A percentile compares a stretch with the other conserved stretches of the same genome.
Conservation (phyloP, 768 basidiomycete genomes). For the Calocera cornea region DNA sequence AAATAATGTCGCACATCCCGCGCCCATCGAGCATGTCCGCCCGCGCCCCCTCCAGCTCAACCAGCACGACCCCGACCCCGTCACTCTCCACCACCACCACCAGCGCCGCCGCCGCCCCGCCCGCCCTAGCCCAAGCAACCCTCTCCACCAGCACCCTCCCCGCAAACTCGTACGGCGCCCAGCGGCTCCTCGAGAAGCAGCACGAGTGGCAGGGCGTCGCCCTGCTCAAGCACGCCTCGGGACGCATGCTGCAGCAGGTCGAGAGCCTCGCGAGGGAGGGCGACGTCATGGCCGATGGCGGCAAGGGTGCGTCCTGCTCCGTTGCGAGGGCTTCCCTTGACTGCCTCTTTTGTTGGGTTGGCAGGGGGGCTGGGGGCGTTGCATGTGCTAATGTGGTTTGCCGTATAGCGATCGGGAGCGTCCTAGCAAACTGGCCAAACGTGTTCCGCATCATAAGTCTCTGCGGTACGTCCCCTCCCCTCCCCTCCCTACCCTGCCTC, state of each 20-base stretch:
- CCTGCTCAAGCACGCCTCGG: constrained; percentile 21
- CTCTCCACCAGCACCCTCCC: constrained; percentile 4
- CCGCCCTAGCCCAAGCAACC: constrained; percentile 5
- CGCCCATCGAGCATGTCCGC: background rate
- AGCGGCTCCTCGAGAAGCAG: constrained; percentile 24
- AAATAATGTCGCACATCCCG: no score
- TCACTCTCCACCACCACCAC: no score
- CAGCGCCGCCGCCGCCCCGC: no score
- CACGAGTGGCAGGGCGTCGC: constrained; percentile 26
- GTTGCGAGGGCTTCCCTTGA: background rate
- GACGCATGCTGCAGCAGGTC: constrained; percentile 19
- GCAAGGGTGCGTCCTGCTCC: constrained; percentile 22
- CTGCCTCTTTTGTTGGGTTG: background rate
- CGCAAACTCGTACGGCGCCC: constrained; percentile 11
- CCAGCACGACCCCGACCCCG: background rate
- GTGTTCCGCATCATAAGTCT: constrained; percentile 26
- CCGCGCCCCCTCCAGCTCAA: background rate
- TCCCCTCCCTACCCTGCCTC: background rate
- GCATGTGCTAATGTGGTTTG: no score
- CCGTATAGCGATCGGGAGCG: constrained; percentile 24
- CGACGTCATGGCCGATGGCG: constrained; percentile 28
- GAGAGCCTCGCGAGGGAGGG: constrained; percentile 26
- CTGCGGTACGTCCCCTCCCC: constrained; percentile 20
- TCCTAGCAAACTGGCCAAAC: constrained; percentile 28
- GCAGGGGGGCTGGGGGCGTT: background rate